Percentiles rank a stretch among this genome's conserved stretches.
These are phyloP conservation scores for Aspergillus persii DNA, from an alignment of 2,329 filamentous ascomycete genomes.

Conservation along the genomic window DNA sequence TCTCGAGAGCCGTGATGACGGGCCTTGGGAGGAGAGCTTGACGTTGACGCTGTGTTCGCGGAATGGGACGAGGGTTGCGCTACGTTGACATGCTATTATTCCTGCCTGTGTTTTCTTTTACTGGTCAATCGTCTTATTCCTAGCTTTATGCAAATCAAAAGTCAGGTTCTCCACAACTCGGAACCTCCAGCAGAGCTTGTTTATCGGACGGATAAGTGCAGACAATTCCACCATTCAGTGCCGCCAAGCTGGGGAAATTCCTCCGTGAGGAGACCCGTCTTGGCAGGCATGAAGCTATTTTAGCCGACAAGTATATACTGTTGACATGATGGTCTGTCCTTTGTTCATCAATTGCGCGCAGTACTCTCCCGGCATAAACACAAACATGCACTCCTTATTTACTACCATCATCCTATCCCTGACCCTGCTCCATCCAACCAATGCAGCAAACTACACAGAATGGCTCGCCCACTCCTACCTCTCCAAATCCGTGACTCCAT, in stretches of 20 bases:
- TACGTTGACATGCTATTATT: not conserved
- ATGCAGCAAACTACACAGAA: conserved; percentile 13
- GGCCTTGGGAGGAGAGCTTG: conserved; percentile 27
- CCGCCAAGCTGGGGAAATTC: not conserved
- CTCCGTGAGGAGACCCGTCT: not conserved
- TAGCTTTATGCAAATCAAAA: too few relatives aligned
- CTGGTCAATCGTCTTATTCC: too few relatives aligned
- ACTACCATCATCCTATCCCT: not conserved
- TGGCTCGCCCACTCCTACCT: conserved; percentile 13
- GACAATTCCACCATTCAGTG: conserved; percentile 1
- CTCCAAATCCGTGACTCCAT: conserved; percentile 8
- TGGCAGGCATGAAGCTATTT: not conserved
- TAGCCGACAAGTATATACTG: too few relatives aligned
- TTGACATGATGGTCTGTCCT: too few relatives aligned
- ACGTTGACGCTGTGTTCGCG: conserved; percentile 22
- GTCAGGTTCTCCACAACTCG: too few relatives aligned
- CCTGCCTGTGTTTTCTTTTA: not conserved
- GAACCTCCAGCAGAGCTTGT: too few relatives aligned
- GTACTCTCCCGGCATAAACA: too few relatives aligned
- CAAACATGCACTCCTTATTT: too few relatives aligned
- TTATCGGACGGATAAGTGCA: not conserved
- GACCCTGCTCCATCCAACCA: not conserved
- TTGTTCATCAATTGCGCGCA: too few relatives aligned
- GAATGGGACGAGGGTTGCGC: conserved; percentile 22
- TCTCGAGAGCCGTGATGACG: conserved; percentile 28